These are phyloP conservation scores for Apiotrichum porosum DNA, from an alignment of 1,284 basidiomycete species.

Conservation along the genomic window DNA sequence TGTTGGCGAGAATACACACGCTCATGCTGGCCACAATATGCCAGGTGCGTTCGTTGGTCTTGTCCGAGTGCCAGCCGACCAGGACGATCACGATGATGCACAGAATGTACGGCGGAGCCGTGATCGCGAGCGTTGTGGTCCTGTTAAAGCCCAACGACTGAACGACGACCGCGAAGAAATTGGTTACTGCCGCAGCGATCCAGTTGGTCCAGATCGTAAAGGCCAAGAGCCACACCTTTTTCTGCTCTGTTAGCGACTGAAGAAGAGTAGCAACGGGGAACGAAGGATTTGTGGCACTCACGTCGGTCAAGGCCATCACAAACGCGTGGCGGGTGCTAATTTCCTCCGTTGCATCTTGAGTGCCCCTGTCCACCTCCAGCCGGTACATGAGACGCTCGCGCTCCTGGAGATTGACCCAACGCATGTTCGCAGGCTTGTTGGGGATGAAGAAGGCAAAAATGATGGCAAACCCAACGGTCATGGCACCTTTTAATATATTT, in stretches of 20 bases:
- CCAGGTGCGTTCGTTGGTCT: constrained; percentile 28
- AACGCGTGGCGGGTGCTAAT: constrained; percentile 23
- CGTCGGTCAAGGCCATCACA: constrained; percentile 31
- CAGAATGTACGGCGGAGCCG: constrained; percentile 44
- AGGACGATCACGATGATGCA: constrained; percentile 25
- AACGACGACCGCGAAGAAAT: constrained; percentile 42
- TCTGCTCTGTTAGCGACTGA: constrained; percentile 13
- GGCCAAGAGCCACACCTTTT: constrained; percentile 13
- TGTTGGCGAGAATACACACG: constrained; percentile 23
- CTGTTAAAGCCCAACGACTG: constrained; percentile 34
- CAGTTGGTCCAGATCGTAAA: constrained; percentile 1
- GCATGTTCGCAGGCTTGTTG: constrained; percentile 32
- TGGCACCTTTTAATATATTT: constrained; percentile 12
- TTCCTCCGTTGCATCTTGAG: constrained; percentile 32
- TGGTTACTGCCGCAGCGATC: constrained; percentile 17
- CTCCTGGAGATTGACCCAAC: constrained; percentile 32
- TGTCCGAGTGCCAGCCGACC: constrained; percentile 41
- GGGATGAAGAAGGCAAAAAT: constrained; percentile 26
- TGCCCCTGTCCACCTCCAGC: constrained; percentile 33
- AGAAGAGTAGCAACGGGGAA: no score
- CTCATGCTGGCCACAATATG: constrained; percentile 21
- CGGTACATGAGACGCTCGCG: constrained; percentile 31
- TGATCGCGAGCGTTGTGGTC: constrained; percentile 43
- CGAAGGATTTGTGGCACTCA: no score
- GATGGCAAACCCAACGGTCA: constrained; percentile 23